Percentiles rank a stretch among this genome's conserved stretches.
Evolutionary conservation across 805 yeast genomes (phyloP).

Genomic region (Candida alai): DNA sequence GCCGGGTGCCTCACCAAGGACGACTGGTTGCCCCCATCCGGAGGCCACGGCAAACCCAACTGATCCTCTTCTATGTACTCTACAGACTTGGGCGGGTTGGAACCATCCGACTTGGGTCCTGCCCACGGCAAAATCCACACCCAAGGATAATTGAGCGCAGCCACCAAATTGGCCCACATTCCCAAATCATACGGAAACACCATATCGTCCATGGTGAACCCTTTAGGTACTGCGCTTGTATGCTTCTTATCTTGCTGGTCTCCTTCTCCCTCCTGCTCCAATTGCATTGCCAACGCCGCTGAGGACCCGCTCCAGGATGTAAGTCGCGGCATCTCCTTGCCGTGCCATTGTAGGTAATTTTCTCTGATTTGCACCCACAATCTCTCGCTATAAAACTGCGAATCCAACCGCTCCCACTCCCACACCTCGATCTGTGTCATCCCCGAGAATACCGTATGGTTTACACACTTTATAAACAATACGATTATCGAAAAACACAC

Average conservation of each 20-base stretch:
- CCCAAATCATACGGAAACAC: slow-evolving; percentile 86
- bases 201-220: slow-evolving; percentile 56
- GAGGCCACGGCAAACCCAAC: slow-evolving; percentile 85
- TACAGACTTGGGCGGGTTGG: slow-evolving; percentile 47
- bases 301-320: slow-evolving; percentile 39
- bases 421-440: slow-evolving; percentile 88
- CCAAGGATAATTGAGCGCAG: slow-evolving; percentile 60
- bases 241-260: slow-evolving; percentile 4
- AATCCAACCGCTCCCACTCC: slow-evolving; percentile 82
- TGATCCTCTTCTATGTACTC: slow-evolving; percentile 55
- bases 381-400: slow-evolving; percentile 53
- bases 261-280: slow-evolving; percentile 8
- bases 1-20: slow-evolving; percentile 16
- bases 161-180: slow-evolving; percentile 46
- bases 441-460: slow-evolving; percentile 55
- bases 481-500: slow-evolving; percentile 58
- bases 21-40: slow-evolving; percentile 64
- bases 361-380: slow-evolving; percentile 48
- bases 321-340: slow-evolving; percentile 39
- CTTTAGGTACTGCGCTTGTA: slow-evolving; percentile 25
- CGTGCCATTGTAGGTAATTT: slow-evolving; percentile 42
- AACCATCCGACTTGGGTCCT: slow-evolving; percentile 57
- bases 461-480: slow-evolving; percentile 58
- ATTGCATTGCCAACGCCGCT: slow-evolving; percentile 5
- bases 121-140: slow-evolving; percentile 75